phyloP scores from a whole-genome alignment of 805 yeast species.

The Candida fluviatilis region DNA sequence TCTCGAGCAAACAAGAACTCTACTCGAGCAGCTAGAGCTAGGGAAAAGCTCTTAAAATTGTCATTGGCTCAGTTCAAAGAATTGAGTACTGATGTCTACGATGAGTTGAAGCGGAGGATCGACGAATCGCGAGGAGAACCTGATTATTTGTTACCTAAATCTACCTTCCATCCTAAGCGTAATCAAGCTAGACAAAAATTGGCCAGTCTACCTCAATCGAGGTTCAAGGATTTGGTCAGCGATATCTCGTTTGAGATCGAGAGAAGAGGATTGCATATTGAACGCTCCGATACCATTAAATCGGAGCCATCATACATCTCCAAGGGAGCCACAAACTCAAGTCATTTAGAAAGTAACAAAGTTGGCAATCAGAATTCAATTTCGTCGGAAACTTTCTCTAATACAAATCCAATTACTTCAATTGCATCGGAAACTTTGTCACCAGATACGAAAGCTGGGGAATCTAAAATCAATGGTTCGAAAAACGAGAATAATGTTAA shows the following conservation, averaged over 20 bases:
- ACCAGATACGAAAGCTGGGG: not conserved
- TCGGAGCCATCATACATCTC: conserved; percentile 1
- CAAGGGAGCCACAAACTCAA: too few relatives aligned
- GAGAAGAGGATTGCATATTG: conserved; percentile 57
- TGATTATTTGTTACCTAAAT: conserved; percentile 62
- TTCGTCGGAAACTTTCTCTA: not conserved
- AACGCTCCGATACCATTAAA: conserved; percentile 2
- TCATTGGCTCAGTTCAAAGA: conserved; percentile 83
- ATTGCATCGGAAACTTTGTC: not conserved
- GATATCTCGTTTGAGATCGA: conserved; percentile 87
- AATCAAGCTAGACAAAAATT: conserved; percentile 93
- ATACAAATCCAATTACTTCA: not conserved
- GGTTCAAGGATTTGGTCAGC: conserved; percentile 86
- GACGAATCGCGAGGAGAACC: conserved; percentile 56
- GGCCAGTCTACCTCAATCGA: conserved; percentile 71
- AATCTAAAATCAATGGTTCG: not conserved
- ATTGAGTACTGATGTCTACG: conserved; percentile 90
- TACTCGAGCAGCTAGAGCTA: conserved; percentile 72
- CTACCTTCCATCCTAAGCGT: conserved; percentile 83
- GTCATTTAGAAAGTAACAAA: too few relatives aligned
- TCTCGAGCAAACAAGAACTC: conserved; percentile 40
- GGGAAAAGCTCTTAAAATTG: conserved; percentile 78
- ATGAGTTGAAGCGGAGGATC: conserved; percentile 80
- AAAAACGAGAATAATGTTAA: too few relatives aligned
- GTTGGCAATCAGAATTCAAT: not conserved